Evolutionary conservation across 495 filamentous ascomycete species (phyloP).

Genomic region (Trichoderma parareesei): DNA sequence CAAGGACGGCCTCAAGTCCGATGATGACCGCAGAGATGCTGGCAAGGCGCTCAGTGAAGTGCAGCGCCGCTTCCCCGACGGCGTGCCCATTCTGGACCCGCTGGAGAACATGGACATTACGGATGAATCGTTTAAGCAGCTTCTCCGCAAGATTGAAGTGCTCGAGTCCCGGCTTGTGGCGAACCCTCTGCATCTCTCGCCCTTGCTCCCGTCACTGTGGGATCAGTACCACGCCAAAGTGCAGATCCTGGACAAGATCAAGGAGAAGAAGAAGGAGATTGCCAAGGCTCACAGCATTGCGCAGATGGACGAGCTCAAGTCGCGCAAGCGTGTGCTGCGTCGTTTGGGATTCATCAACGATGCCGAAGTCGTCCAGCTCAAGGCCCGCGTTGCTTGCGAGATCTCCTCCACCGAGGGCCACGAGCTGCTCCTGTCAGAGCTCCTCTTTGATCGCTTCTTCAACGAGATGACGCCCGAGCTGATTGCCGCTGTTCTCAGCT

Average conservation of each 20-base stretch:
- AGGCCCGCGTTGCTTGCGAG: conserved; percentile 93
- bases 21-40: conserved; percentile 53
- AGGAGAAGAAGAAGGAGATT: conserved; percentile 79
- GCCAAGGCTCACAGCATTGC: conserved; percentile 71
- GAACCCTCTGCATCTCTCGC: conserved; percentile 85
- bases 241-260: conserved; percentile 66
- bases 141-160: conserved; percentile 92
- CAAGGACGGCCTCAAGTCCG: conserved; percentile 51
- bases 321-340: conserved; percentile 89
- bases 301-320: conserved; percentile 92
- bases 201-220: conserved; percentile 71
- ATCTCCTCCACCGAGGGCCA: conserved; percentile 79
- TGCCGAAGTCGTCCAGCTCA: conserved; percentile 84
- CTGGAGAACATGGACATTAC: conserved; percentile 91
- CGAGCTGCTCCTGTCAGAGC: conserved; percentile 82
- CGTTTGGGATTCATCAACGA: conserved; percentile 96
- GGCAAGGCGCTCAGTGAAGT: conserved; percentile 63
- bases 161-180: conserved; percentile 83
- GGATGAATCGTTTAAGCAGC: conserved; percentile 86
- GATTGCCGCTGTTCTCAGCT: conserved; percentile 73
- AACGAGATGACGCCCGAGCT: conserved; percentile 87
- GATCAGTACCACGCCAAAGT: conserved; percentile 77
- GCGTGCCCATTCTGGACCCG: conserved; percentile 78
- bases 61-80: conserved; percentile 82
- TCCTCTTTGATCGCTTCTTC: conserved; percentile 96